Percentiles rank a stretch among this genome's conserved stretches.
These are phyloP conservation scores for Lipomyces yamanashiensis DNA, from an alignment of 805 yeast species.

Conservation along the genomic window DNA sequence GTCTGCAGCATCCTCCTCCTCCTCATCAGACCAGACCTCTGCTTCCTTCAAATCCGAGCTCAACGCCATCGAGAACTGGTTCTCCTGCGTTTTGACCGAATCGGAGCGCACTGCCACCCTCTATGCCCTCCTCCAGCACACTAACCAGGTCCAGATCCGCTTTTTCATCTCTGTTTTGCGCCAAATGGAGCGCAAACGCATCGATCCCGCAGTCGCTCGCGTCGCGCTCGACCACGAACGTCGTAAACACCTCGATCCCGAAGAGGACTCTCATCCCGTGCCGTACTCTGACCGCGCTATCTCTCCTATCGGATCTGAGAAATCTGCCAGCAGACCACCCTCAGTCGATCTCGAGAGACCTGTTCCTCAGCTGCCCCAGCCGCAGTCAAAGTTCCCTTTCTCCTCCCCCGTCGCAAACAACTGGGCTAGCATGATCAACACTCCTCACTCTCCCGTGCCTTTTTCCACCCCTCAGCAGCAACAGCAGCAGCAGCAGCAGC, in stretches of 20 bases:
- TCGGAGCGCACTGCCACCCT: conserved; percentile 49
- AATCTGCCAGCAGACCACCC: conserved; percentile 22
- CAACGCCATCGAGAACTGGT: conserved; percentile 49
- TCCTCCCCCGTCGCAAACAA: conserved; percentile 29
- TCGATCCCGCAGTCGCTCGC: conserved; percentile 15
- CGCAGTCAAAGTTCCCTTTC: conserved; percentile 12
- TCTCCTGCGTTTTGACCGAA: conserved; percentile 44
- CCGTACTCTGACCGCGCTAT: conserved; percentile 20
- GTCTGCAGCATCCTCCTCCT: conserved; percentile 18
- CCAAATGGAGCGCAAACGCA: conserved; percentile 38
- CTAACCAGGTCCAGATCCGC: conserved; percentile 45
- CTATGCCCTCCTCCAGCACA: conserved; percentile 46
- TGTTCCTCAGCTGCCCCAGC: not conserved
- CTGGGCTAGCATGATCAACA: conserved; percentile 44
- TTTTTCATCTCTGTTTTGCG: conserved; percentile 45
- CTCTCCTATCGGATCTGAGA: conserved; percentile 35
- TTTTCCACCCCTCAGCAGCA: conserved; percentile 2
- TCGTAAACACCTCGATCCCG: not conserved
- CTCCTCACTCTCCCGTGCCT: conserved; percentile 37
- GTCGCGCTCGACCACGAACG: conserved; percentile 6
- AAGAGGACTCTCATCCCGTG: not conserved
- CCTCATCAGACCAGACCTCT: conserved; percentile 40
- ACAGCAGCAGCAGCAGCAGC: not conserved
- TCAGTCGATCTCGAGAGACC: conserved; percentile 17
- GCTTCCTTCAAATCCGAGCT: conserved; percentile 46